Percentiles rank a stretch among this genome's conserved stretches.
phyloP scores from a whole-genome alignment of 192 early-diverging fungal genomes.

The Coemansia sp. region DNA sequence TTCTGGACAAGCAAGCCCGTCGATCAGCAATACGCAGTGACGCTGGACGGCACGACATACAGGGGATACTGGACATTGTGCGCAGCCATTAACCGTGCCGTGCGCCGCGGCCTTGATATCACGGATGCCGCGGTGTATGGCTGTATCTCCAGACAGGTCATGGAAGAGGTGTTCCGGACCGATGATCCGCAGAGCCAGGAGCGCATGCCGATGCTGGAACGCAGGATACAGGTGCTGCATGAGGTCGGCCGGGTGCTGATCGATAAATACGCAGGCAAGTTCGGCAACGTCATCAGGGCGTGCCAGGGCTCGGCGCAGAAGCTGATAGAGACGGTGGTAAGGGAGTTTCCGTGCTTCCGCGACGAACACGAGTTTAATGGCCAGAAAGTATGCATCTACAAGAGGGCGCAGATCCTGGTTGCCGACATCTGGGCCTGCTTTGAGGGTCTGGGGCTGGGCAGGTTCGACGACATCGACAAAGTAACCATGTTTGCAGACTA shows the following conservation, averaged over 20 bases:
- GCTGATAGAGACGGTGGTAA: conserved; percentile 57
- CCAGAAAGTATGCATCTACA: conserved; percentile 62
- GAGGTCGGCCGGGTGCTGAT: conserved; percentile 67
- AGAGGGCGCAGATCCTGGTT: conserved; percentile 81
- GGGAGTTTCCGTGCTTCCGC: conserved; percentile 63
- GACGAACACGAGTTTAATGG: conserved; percentile 62
- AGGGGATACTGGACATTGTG: conserved; percentile 83
- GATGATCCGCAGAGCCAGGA: conserved; percentile 52
- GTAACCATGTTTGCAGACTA: conserved; percentile 94
- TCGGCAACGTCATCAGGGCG: conserved; percentile 57
- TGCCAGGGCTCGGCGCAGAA: conserved; percentile 56
- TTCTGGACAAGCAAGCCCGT: conserved; percentile 65
- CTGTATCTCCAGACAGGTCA: conserved; percentile 33
- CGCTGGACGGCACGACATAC: conserved; percentile 56
- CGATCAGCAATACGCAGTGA: conserved; percentile 60
- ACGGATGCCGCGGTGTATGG: conserved; percentile 59
- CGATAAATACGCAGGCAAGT: conserved; percentile 60
- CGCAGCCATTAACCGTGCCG: conserved; percentile 69
- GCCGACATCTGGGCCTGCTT: conserved; percentile 88
- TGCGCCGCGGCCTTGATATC: conserved; percentile 60
- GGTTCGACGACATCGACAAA: conserved; percentile 69
- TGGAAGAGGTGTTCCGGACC: conserved; percentile 61
- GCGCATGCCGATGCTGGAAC: conserved; percentile 58
- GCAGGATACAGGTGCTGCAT: conserved; percentile 61
- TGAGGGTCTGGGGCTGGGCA: conserved; percentile 60